Percentiles rank a stretch among this genome's conserved stretches.
Evolutionary conservation across 805 yeast species (phyloP).

Genomic region (Clavispora fructus): DNA sequence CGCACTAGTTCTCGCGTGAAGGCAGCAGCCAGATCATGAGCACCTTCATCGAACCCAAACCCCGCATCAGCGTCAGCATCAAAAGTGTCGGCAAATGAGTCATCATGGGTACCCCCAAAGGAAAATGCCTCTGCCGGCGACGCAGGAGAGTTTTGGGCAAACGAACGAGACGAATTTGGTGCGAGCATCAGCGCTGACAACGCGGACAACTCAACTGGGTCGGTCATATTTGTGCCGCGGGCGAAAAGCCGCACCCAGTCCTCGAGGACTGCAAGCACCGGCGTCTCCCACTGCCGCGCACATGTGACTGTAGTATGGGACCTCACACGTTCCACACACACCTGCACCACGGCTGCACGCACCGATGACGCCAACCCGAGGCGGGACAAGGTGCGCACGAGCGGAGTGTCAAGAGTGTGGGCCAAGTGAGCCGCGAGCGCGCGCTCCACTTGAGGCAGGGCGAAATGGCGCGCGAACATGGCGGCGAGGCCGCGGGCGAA

Average conservation of each 20-base stretch:
- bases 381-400: slow-evolving; percentile 3
- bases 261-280: slow-evolving; percentile 27
- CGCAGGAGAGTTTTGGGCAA: not conserved
- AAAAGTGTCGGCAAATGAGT: not conserved
- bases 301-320: slow-evolving; percentile 25
- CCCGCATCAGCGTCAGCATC: not conserved
- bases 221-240: not conserved
- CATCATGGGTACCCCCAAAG: not conserved
- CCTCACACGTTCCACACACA: slow-evolving; percentile 34
- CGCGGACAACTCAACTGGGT: not conserved
- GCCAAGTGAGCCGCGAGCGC: slow-evolving; percentile 4
- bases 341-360: slow-evolving; percentile 25
- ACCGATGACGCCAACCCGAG: slow-evolving; percentile 12
- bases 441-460: slow-evolving; percentile 2
- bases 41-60: not conserved
- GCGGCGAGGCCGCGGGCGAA: slow-evolving; percentile 27
- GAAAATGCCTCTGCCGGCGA: not conserved
- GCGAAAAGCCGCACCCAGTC: slow-evolving; percentile 27
- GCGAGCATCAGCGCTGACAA: not conserved
- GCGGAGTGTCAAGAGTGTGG: not conserved
- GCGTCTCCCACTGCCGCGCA: slow-evolving; percentile 33
- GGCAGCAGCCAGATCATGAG: not conserved
- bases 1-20: slow-evolving; percentile 22
- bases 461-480: slow-evolving; percentile 19
- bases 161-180: not conserved